Base-by-base conservation (phyloP, 257 asterid species). In the Capsicum chinense region DNA sequence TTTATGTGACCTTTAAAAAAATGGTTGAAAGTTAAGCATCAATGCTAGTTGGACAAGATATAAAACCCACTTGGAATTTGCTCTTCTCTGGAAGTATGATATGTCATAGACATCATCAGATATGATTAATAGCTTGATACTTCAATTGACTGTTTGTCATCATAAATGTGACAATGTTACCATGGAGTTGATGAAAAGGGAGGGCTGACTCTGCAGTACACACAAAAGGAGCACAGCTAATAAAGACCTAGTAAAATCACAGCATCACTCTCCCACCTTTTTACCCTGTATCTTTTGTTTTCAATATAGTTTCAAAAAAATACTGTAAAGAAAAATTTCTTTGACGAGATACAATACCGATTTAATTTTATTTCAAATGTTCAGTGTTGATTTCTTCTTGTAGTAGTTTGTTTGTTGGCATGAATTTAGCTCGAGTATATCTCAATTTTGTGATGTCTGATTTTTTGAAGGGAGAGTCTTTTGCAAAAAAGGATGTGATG, bases 401-500 rank as follows among this genome's bases (percentile, higher is more conserved):
- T 33, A 54, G 50, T 78, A 80, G 48, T 78, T 78, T 78, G 50
- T 56, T 78, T 78, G 16, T 78, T 78, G 33, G 33, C 82, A 15
- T 78, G 26, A 54, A 78, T 78, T 71, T 15, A 78, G 82, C 82
- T 16, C 16, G 3, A 50, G 33, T 33, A 33, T 26, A 35, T 78
- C 63, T 7, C 50, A 78, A 76, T 54, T 14, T 78, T 78, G 66
- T 15, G 47, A 26, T 78, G 64, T 54, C 15, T 78, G 66, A 26
- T 82, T 85, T 84, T 81, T 81, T 89, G 88, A 81, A 94, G 99
- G 99, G 99, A 90, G 99, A 88, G 97, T 95, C 69, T 95, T 92
- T 85, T 95, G 99, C 94, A 94, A 95, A 81, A 95, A 95, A 84
- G 98, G 99, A 4, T 93, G 98, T 81, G 95, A 94, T 88, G 90